phyloP scores from a whole-genome alignment of 768 basidiomycete genomes.

The Pilatotrama ljubarskyi region DNA sequence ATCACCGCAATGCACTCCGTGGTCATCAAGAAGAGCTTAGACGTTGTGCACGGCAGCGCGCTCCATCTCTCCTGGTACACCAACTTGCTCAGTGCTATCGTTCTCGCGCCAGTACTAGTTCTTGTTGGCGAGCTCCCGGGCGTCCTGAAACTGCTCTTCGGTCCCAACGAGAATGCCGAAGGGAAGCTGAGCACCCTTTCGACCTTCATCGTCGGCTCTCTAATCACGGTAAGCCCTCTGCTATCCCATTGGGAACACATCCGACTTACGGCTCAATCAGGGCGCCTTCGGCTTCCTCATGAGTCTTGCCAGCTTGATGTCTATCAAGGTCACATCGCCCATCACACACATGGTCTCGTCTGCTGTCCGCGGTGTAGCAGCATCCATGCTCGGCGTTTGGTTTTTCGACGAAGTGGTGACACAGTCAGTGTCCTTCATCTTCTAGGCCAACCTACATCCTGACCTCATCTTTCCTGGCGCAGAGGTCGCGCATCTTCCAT shows the following conservation, averaged over 20 bases:
- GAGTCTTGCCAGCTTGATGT: constrained; percentile 89
- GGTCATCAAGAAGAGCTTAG: constrained; percentile 86
- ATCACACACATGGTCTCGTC: constrained; percentile 98
- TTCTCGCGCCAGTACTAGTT: constrained; percentile 72
- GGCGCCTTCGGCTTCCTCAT: constrained; percentile 91
- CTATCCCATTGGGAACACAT: background rate
- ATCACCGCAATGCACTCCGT: constrained; percentile 91
- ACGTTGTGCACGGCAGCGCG: constrained; percentile 80
- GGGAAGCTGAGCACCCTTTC: constrained; percentile 47
- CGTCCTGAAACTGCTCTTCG: constrained; percentile 61
- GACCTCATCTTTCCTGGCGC: constrained; percentile 11
- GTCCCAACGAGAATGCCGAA: constrained; percentile 37
- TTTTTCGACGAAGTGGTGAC: constrained; percentile 82
- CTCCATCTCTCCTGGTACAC: constrained; percentile 90
- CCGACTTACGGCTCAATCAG: constrained; percentile 36
- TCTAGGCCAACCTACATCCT: background rate
- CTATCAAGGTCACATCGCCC: constrained; percentile 96
- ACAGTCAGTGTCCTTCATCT: constrained; percentile 46
- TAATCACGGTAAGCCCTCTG: constrained; percentile 71
- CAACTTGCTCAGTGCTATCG: constrained; percentile 75
- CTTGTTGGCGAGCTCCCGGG: constrained; percentile 74
- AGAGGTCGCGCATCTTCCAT: constrained; percentile 85
- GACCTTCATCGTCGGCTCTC: constrained; percentile 78
- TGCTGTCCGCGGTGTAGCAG: constrained; percentile 91
- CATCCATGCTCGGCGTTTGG: constrained; percentile 81